A percentile compares a stretch with the other conserved stretches of the same genome.
phyloP scores from a whole-genome alignment of 2,329 filamentous ascomycete genomes.

The Fusarium guadeloupense region DNA sequence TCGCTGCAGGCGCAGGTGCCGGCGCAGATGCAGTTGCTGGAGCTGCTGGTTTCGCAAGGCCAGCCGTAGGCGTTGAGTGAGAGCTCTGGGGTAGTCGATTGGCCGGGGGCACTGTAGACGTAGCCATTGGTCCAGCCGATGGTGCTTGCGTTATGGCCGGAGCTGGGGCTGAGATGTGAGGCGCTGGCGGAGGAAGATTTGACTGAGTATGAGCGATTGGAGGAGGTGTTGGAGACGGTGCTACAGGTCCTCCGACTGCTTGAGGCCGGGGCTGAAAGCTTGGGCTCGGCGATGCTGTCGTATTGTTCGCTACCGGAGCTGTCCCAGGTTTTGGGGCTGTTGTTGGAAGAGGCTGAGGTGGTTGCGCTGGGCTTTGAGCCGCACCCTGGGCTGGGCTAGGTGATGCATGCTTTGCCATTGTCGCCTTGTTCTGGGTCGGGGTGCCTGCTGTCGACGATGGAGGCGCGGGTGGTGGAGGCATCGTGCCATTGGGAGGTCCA shows the following conservation, averaged over 20 bases:
- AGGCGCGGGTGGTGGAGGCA: constrained; percentile 62
- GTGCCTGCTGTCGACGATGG: constrained; percentile 43
- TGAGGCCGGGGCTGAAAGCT: constrained; percentile 32
- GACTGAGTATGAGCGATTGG: constrained; percentile 34
- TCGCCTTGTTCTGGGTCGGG: constrained; percentile 31
- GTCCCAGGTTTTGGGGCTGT: constrained; percentile 27
- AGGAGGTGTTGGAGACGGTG: constrained; percentile 36
- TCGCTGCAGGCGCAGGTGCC: constrained; percentile 31
- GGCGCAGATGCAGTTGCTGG: constrained; percentile 24
- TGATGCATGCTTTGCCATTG: constrained; percentile 27
- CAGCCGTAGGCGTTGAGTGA: constrained; percentile 30
- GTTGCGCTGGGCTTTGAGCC: constrained; percentile 31
- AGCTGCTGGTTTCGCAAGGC: constrained; percentile 26
- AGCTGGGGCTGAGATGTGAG: constrained; percentile 31
- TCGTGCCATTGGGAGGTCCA: constrained; percentile 69
- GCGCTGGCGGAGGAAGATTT: constrained; percentile 30
- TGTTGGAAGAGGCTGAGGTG: constrained; percentile 22
- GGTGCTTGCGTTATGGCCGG: constrained; percentile 45
- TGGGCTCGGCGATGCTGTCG: constrained; percentile 29
- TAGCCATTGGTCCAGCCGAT: constrained; percentile 31
- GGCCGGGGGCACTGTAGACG: constrained; percentile 41
- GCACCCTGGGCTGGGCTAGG: constrained; percentile 34
- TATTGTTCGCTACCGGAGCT: constrained; percentile 24
- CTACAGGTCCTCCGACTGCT: constrained; percentile 19
- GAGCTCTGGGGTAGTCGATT: constrained; percentile 26